Conservation (phyloP, 306 rosid genomes). For the Citrullus colocynthis region DNA sequence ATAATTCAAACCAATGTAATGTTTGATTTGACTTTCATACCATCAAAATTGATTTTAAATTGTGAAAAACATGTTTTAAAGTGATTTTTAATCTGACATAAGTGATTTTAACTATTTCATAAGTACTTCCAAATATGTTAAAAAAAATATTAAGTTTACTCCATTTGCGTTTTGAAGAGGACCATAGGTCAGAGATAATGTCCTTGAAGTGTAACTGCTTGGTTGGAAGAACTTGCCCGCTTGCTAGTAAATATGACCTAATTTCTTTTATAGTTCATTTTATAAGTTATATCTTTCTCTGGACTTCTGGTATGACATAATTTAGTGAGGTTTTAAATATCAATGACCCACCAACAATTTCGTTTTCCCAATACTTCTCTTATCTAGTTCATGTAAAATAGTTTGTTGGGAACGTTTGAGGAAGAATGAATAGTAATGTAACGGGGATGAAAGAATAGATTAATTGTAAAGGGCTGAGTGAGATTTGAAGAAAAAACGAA, state of each 20-base stretch:
- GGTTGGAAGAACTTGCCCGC: background rate
- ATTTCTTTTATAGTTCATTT: background rate
- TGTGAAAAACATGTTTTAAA: too few relatives aligned
- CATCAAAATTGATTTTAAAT: too few relatives aligned
- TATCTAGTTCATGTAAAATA: background rate
- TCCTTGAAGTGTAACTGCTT: background rate
- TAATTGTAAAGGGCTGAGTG: background rate
- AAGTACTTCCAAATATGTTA: too few relatives aligned
- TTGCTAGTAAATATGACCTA: too few relatives aligned
- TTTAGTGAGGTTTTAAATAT: background rate
- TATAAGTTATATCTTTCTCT: background rate
- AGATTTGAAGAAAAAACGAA: background rate
- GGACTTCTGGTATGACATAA: background rate
- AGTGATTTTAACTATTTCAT: too few relatives aligned
- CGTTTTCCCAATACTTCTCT: background rate
- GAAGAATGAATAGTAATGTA: background rate
- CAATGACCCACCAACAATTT: background rate
- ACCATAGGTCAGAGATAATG: background rate
- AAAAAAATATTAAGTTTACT: too few relatives aligned
- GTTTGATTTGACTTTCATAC: too few relatives aligned
- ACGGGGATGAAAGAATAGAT: background rate
- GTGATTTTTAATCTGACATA: too few relatives aligned
- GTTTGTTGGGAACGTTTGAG: background rate
- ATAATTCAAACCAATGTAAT: too few relatives aligned
- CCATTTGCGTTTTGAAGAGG: background rate